phyloP scores from a whole-genome alignment of 129 eudicot genomes.

The Tanacetum coccineum region DNA sequence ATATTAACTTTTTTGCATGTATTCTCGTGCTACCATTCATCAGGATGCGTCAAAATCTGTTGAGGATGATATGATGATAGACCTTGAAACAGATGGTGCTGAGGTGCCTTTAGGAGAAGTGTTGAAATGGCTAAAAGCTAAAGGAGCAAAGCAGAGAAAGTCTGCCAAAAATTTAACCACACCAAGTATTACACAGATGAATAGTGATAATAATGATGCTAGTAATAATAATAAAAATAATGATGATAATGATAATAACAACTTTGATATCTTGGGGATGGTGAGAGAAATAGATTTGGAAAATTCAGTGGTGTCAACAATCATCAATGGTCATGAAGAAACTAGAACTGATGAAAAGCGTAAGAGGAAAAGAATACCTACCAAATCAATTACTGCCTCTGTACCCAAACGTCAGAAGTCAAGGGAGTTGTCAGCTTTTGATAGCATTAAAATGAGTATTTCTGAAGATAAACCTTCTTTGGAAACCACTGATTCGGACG shows the following conservation, averaged over 20 bases:
- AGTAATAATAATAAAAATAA: constrained; percentile 36
- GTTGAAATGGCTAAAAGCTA: constrained; percentile 70
- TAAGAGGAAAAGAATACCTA: constrained; percentile 41
- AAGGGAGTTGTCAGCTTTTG: constrained; percentile 37
- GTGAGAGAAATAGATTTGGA: constrained; percentile 68
- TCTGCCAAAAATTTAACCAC: constrained; percentile 41
- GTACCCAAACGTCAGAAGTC: constrained; percentile 68
- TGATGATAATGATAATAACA: not conserved
- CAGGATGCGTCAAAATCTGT: constrained; percentile 48
- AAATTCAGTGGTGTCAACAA: constrained; percentile 34
- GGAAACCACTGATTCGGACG: constrained; percentile 28
- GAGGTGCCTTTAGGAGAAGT: constrained; percentile 78
- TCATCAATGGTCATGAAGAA: constrained; percentile 52
- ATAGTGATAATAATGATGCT: constrained; percentile 22
- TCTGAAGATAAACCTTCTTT: constrained; percentile 30
- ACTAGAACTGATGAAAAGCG: constrained; percentile 28
- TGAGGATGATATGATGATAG: constrained; percentile 70
- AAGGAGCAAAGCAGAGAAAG: constrained; percentile 64
- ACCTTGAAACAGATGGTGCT: constrained; percentile 61
- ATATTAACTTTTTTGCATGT: constrained; percentile 1
- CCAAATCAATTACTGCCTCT: constrained; percentile 39
- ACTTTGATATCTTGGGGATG: constrained; percentile 55
- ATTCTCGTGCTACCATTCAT: constrained; percentile 8
- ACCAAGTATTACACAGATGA: constrained; percentile 37
- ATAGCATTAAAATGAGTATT: constrained; percentile 45